phyloP scores from a whole-genome alignment of 148 eudicot species.

The Chenopodium suecicum region DNA sequence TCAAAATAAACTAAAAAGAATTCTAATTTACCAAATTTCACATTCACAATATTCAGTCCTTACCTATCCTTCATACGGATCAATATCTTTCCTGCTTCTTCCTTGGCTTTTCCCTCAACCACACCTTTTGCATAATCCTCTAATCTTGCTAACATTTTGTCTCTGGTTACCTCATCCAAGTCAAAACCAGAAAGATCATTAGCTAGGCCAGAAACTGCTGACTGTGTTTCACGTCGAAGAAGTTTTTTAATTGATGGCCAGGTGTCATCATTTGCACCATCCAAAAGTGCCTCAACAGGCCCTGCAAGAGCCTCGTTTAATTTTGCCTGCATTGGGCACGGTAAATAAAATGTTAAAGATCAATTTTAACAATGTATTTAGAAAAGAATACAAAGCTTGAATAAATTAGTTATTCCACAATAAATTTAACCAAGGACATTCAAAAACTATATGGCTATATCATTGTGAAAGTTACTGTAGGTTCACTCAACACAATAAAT shows the following conservation, averaged over 20 bases:
- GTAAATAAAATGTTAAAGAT: constrained; percentile 3
- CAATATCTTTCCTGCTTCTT: constrained; percentile 89
- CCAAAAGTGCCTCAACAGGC: constrained; percentile 94
- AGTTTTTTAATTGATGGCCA: constrained; percentile 94
- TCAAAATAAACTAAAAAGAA: neutral
- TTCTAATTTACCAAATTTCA: no score
- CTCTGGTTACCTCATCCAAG: constrained; percentile 64
- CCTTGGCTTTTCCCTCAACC: constrained; percentile 82
- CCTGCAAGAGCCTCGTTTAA: constrained; percentile 74
- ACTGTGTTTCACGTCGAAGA: constrained; percentile 71
- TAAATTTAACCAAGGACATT: neutral
- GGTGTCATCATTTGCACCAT: constrained; percentile 83
- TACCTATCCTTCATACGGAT: constrained; percentile 95
- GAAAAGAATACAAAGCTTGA: neutral
- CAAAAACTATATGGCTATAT: neutral
- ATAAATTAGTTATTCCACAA: neutral
- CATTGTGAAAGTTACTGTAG: neutral
- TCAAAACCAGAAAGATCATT: constrained; percentile 76
- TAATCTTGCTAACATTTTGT: constrained; percentile 61
- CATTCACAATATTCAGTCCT: constrained; percentile 4
- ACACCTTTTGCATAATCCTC: constrained; percentile 72
- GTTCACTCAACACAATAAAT: neutral
- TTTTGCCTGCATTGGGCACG: constrained; percentile 51
- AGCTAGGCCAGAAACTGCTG: constrained; percentile 71
- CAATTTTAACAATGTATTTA: neutral